Base-by-base conservation (phyloP, 225 moss, liverwort and hornwort genomes). In the Pseudoscleropodium purum region DNA sequence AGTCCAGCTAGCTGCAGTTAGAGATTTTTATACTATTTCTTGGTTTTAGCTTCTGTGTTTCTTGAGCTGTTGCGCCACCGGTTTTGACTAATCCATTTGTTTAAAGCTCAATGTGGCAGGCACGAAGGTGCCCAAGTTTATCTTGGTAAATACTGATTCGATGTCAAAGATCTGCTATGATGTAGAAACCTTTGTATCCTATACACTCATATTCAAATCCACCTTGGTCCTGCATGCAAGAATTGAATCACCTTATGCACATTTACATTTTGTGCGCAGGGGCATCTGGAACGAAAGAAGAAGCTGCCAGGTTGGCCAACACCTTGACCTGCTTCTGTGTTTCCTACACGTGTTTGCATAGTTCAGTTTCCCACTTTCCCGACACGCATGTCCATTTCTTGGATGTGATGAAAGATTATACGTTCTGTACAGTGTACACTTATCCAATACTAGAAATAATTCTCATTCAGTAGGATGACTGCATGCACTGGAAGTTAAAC, bases 281-380 rank as follows among this genome's bases (percentile, higher is more conserved):
- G 14, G 79, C 93, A 73, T 91, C 88, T 45, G 23, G 14, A 51
- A 93, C 91, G 34, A 91, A 90, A 83, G 93, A 90, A 84, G 90
- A 88, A 68, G 91, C 93, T 75, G 93, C 91, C 75, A 88, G 68
- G 93, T 93, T 72, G 52, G 88, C 62, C 39, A 19, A 19, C 9
- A 37, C 21, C 49, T 41, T 36, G 27, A 84, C 43, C 80, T 34
- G 8, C 49, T 31, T 63, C 7, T 75, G 59, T 47, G 73, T 65
- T 65, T 83, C 33, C 27, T 61, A 47, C 4, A 23, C 41, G 75
- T 43, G 66, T 13, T 52, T n/a, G 51, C 51, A 11, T 76, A 34
- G 8, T 12, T 74, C 16, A 39, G 8, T 80, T 60, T 60, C 60
- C 39, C 16, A 39, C 5, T 80, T 60, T 60, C 60, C 39, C 60